Evolutionary conservation across 805 yeast genomes (phyloP).

Genomic region (Suhomyces faveliae): DNA sequence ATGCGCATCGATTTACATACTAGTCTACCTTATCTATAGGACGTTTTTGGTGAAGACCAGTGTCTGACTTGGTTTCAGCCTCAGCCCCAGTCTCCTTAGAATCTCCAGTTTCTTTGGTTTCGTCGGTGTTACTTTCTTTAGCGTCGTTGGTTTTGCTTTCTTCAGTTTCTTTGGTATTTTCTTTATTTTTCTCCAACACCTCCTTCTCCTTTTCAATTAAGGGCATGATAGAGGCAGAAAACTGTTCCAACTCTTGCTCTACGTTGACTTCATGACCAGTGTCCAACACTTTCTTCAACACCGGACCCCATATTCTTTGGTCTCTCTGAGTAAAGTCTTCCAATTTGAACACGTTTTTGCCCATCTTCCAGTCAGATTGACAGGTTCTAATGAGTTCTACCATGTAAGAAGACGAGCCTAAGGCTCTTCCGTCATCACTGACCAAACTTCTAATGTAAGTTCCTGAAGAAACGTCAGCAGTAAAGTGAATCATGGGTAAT

Average conservation of each 20-base stretch:
- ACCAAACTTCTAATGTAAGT: conserved; percentile 89
- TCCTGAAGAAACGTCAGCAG: conserved; percentile 85
- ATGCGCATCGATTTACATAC: background rate
- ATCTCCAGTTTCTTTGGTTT: background rate
- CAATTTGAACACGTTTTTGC: conserved; percentile 63
- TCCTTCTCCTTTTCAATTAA: conserved; percentile 9
- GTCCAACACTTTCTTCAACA: conserved; percentile 53
- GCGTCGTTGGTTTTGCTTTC: background rate
- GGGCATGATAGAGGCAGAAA: conserved; percentile 4
- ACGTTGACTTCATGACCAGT: conserved; percentile 27
- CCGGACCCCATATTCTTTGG: conserved; percentile 70
- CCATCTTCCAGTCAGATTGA: conserved; percentile 85
- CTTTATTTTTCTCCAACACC: conserved; percentile 6
- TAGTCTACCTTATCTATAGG: conserved; percentile 20
- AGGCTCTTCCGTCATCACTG: conserved; percentile 82
- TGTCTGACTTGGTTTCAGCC: background rate
- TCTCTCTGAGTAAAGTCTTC: conserved; percentile 61
- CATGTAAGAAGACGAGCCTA: conserved; percentile 85
- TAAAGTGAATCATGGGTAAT: conserved; percentile 71
- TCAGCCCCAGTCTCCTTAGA: background rate
- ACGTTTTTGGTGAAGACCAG: conserved; percentile 18
- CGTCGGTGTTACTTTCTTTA: background rate
- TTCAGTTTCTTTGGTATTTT: conserved; percentile 1
- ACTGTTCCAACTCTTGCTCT: conserved; percentile 19
- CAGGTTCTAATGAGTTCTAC: conserved; percentile 68